Evolutionary conservation across 768 basidiomycete species (phyloP).

Genomic region (Russula earlei): DNA sequence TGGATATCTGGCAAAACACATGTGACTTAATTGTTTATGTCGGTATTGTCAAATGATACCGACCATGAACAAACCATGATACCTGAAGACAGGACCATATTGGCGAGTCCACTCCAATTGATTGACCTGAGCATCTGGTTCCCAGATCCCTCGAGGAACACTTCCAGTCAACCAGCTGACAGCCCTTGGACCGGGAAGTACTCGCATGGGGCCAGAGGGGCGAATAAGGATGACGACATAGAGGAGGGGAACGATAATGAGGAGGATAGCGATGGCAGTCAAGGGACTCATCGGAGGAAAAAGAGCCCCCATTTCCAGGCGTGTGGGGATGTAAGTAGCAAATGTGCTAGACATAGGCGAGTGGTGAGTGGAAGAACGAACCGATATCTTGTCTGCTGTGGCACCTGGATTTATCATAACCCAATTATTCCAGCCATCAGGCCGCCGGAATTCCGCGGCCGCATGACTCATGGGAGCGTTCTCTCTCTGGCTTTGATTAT

Average conservation of each 20-base stretch:
- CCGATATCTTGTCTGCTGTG: no score
- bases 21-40: neutral
- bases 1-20: neutral
- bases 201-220: neutral
- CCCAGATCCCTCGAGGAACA: neutral
- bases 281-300: neutral
- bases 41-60: neutral
- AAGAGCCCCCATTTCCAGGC: neutral
- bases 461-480: no score
- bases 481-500: no score
- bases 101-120: constrained; percentile 7
- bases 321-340: neutral
- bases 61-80: constrained; percentile 9
- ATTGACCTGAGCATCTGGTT: constrained; percentile 1
- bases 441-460: no score
- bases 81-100: constrained; percentile 7
- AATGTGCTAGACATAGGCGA: no score
- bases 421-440: no score
- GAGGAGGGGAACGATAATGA: neutral
- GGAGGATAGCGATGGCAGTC: neutral
- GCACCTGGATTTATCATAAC: no score
- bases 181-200: constrained; percentile 9
- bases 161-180: constrained; percentile 12
- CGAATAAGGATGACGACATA: neutral
- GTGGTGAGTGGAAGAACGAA: no score